These are phyloP conservation scores for Salisapilia sapeloensis DNA, from an alignment of 352 stramenopile genomes.

Conservation along the genomic window DNA sequence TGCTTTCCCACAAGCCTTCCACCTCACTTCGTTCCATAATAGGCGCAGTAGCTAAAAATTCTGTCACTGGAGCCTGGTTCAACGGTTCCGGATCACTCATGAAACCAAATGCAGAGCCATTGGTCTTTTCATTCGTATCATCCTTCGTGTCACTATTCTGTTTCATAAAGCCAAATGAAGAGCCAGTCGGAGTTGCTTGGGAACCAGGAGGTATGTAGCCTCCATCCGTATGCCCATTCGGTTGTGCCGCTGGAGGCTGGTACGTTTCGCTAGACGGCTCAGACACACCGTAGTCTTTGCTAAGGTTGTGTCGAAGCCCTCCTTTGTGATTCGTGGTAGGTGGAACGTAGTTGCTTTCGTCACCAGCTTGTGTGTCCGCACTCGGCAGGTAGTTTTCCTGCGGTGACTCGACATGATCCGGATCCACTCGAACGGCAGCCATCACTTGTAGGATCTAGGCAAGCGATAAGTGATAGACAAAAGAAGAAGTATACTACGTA, in stretches of 20 bases:
- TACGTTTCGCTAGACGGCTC: too few relatives aligned
- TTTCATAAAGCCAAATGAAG: constrained; percentile 32
- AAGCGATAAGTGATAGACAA: not conserved
- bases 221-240: constrained; percentile 1
- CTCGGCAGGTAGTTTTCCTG: constrained; percentile 11
- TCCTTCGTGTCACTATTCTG: not conserved
- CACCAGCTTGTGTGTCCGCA: constrained; percentile 23
- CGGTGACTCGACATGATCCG: constrained; percentile 48
- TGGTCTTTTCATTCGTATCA: not conserved
- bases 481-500: not conserved
- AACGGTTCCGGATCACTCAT: constrained; percentile 26
- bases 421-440: constrained; percentile 59
- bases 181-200: constrained; percentile 2
- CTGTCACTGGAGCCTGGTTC: constrained; percentile 14
- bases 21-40: constrained; percentile 34
- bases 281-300: too few relatives aligned
- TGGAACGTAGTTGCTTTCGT: constrained; percentile 37
- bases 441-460: constrained; percentile 54
- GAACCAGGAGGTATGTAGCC: too few relatives aligned
- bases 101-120: constrained; percentile 61
- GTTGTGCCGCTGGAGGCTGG: not conserved
- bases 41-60: constrained; percentile 38
- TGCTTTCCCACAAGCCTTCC: constrained; percentile 60
- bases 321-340: constrained; percentile 51
- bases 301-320: constrained; percentile 51